These are phyloP conservation scores for Pythium utonaiense DNA, from an alignment of 352 stramenopile genomes.

Conservation along the genomic window DNA sequence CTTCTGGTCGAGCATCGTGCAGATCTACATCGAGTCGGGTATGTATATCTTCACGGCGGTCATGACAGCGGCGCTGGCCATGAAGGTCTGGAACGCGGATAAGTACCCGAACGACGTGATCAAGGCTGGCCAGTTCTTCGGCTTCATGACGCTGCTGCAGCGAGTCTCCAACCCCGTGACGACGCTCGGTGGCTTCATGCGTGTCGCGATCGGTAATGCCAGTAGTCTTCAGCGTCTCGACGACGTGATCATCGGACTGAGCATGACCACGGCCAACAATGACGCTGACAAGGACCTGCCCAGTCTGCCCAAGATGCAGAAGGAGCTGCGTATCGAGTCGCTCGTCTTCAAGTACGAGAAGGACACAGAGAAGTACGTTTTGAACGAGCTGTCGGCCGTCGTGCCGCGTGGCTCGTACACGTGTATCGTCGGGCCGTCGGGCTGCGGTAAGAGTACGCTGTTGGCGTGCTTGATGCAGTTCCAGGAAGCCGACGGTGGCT, in stretches of 20 bases:
- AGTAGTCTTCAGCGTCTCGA: constrained; percentile 79
- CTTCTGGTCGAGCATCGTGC: constrained; percentile 65
- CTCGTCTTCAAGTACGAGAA: constrained; percentile 81
- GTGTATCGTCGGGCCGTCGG: constrained; percentile 73
- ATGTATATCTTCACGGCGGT: no score
- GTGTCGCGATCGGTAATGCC: constrained; percentile 79
- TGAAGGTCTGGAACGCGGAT: no score
- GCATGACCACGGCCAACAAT: constrained; percentile 17
- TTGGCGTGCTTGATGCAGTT: constrained; percentile 84
- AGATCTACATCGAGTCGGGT: constrained; percentile 14
- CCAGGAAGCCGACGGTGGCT: constrained; percentile 67
- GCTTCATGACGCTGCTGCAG: constrained; percentile 65
- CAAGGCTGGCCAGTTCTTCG: constrained; percentile 71
- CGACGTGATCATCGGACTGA: constrained; percentile 67
- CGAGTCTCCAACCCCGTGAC: constrained; percentile 79
- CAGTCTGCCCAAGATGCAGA: constrained; percentile 64
- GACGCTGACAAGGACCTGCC: constrained; percentile 48
- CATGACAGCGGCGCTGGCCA: no score
- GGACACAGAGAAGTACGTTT: constrained; percentile 58
- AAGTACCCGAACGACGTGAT: constrained; percentile 30
- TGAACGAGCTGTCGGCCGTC: constrained; percentile 48
- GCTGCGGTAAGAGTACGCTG: constrained; percentile 81
- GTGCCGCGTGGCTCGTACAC: constrained; percentile 72
- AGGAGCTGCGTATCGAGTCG: constrained; percentile 53
- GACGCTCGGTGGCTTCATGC: constrained; percentile 79